These are phyloP conservation scores for Primulina eburnea DNA, from an alignment of 257 asterid genomes.

Conservation along the genomic window DNA sequence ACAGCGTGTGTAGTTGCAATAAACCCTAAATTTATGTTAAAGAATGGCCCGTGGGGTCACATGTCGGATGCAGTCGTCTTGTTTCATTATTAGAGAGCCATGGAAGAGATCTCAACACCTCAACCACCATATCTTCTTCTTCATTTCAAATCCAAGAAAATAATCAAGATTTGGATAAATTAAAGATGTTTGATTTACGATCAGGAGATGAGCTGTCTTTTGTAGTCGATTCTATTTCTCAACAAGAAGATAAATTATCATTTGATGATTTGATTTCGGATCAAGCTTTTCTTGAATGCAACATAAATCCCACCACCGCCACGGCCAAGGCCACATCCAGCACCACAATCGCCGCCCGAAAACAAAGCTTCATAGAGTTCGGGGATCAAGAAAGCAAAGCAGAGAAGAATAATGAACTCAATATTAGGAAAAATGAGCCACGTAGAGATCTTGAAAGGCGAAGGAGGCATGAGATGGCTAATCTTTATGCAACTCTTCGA, in stretches of 20 bases:
- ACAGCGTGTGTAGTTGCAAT: background rate
- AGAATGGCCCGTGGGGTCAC: background rate
- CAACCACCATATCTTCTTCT: conserved; percentile 6
- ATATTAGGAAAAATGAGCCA: conserved; percentile 18
- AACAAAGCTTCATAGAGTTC: background rate
- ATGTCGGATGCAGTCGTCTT: background rate
- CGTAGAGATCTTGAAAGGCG: conserved; percentile 40
- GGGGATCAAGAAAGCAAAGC: background rate
- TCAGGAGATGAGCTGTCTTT: conserved; percentile 1
- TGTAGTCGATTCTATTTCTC: background rate
- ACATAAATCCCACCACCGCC: background rate
- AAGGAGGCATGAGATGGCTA: conserved; percentile 49
- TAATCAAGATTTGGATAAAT: background rate
- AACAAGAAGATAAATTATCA: background rate
- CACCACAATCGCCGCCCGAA: background rate
- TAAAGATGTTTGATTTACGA: background rate
- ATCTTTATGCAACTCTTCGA: conserved; percentile 36
- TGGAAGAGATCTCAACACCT: conserved; percentile 19
- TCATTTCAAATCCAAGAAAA: background rate
- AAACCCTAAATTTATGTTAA: background rate
- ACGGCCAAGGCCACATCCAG: background rate
- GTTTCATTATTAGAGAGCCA: background rate
- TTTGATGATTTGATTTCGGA: background rate
- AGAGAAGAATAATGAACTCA: background rate
- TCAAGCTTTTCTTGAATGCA: background rate